phyloP scores from a whole-genome alignment of 306 rosid genomes.

The Castanea sativa region DNA sequence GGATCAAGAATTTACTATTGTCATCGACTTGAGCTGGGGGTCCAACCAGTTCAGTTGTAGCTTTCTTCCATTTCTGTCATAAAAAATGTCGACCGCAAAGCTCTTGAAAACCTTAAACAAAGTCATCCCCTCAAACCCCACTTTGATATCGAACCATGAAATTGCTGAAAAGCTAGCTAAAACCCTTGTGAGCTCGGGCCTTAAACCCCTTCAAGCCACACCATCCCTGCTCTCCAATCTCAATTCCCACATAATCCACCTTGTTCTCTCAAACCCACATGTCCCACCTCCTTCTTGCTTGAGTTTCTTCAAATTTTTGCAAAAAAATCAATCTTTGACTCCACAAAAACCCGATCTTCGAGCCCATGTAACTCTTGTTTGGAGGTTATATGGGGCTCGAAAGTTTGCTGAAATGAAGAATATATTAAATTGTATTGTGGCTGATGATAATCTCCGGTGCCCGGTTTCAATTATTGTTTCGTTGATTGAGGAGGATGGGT shows the following conservation, averaged over 20 bases:
- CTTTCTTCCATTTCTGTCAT: conserved; percentile 1
- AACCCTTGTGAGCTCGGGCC: conserved; percentile 30
- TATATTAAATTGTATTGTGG: conserved; percentile 42
- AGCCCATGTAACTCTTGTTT: conserved; percentile 48
- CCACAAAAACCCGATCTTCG: conserved; percentile 52
- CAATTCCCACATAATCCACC: conserved; percentile 43
- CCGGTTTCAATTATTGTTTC: conserved; percentile 28
- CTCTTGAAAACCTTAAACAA: conserved; percentile 17
- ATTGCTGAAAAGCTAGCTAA: conserved; percentile 35
- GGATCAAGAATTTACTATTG: too few species aligned
- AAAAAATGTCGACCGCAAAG: conserved; percentile 43
- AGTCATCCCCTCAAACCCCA: conserved; percentile 14
- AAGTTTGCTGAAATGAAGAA: conserved; percentile 48
- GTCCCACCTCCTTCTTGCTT: conserved; percentile 37
- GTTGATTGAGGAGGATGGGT: conserved; percentile 33
- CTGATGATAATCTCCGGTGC: conserved; percentile 5
- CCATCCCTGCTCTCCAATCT: conserved; percentile 45
- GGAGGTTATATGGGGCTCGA: conserved; percentile 43
- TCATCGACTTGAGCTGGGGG: too few species aligned
- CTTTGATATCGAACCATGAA: conserved; percentile 27
- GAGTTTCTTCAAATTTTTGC: conserved; percentile 56
- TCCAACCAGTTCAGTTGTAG: too few species aligned
- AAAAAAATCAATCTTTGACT: conserved; percentile 17
- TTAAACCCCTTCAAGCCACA: conserved; percentile 25
- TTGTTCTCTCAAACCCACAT: conserved; percentile 56